These are phyloP conservation scores for Fagus sylvatica DNA, from an alignment of 306 rosid species.

Conservation along the genomic window DNA sequence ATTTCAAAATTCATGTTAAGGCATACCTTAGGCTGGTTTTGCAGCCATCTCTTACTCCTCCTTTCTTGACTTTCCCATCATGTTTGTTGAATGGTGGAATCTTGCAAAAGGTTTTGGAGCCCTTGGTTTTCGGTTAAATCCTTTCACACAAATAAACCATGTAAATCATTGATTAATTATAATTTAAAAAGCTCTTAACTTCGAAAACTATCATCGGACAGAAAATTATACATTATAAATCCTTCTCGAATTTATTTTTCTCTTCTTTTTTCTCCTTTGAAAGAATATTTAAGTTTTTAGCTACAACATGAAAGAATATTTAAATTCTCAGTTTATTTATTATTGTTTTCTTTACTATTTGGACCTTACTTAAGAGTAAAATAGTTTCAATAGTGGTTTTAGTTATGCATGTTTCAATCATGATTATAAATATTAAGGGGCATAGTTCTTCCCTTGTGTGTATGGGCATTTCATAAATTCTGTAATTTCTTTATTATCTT, in stretches of 20 bases:
- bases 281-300: no score
- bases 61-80: not conserved
- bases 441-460: not conserved
- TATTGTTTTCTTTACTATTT: not conserved
- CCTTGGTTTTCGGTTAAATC: conserved; percentile 39
- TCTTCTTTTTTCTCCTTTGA: not conserved
- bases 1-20: no score
- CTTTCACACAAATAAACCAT: conserved; percentile 62
- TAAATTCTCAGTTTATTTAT: not conserved
- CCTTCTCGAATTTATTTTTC: not conserved
- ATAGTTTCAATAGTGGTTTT: not conserved
- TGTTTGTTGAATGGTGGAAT: conserved; percentile 34
- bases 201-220: not conserved
- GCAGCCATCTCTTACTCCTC: not conserved
- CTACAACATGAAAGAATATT: not conserved
- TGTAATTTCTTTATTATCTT: not conserved
- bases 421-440: not conserved
- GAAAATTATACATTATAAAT: not conserved
- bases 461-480: not conserved
- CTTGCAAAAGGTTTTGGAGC: conserved; percentile 25
- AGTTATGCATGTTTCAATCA: not conserved
- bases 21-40: no score
- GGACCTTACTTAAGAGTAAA: no score
- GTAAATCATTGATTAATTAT: not conserved
- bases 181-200: not conserved